Percentiles rank a stretch among this genome's conserved stretches.
Evolutionary conservation across 176 grass and related monocot species (phyloP).

Genomic region (Carex kokanica): DNA sequence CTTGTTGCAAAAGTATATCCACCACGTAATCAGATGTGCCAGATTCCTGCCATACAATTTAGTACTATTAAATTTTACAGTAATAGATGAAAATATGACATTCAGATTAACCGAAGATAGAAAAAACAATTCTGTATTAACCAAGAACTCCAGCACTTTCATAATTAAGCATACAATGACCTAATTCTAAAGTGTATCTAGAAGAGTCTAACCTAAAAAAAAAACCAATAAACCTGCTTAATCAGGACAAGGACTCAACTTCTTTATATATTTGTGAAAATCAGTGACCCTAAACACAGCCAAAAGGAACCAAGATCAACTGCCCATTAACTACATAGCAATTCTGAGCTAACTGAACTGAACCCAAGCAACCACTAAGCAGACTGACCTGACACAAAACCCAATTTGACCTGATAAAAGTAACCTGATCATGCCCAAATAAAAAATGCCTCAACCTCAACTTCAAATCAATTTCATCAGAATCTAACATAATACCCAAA

Average conservation of each 20-base stretch:
- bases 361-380: not conserved
- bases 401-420: not conserved
- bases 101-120: not conserved
- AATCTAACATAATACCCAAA: not conserved
- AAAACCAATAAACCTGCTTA: not conserved
- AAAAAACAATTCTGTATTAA: not conserved
- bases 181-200: not conserved
- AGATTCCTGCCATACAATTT: conserved; percentile 42
- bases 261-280: not conserved
- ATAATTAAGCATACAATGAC: not conserved
- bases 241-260: not conserved
- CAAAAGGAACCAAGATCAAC: not conserved
- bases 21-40: conserved; percentile 44
- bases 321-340: not conserved
- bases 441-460: not conserved
- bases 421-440: not conserved
- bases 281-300: not conserved
- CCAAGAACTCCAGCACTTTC: not conserved
- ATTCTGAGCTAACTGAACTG: not conserved
- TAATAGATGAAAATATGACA: conserved; percentile 27
- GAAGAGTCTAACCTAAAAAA: not conserved
- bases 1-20: conserved; percentile 85
- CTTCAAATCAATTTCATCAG: not conserved
- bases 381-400: not conserved
- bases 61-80: conserved; percentile 24